These are phyloP conservation scores for Grammothele lineata DNA, from an alignment of 768 basidiomycete genomes.

Conservation along the genomic window DNA sequence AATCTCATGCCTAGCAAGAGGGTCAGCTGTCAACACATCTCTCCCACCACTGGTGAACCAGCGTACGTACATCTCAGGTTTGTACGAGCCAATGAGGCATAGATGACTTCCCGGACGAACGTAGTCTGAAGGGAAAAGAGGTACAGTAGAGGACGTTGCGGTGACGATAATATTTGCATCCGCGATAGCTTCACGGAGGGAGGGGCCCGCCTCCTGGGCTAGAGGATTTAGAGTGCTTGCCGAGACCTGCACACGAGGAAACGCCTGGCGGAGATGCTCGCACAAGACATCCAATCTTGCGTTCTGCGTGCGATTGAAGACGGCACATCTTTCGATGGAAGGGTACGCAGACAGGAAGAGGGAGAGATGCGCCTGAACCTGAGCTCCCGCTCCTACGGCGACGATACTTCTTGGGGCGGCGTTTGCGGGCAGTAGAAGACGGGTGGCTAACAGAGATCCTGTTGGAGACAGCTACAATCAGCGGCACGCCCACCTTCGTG, in stretches of 20 bases:
- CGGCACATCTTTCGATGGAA: slow-evolving; percentile 46
- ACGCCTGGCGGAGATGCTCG: slow-evolving; percentile 22
- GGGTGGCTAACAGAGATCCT: slow-evolving; percentile 70
- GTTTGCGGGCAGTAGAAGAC: slow-evolving; percentile 39
- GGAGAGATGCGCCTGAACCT: slow-evolving; percentile 60
- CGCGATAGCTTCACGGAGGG: slow-evolving; percentile 32
- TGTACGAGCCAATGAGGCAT: slow-evolving; percentile 81
- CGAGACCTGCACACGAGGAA: slow-evolving; percentile 22
- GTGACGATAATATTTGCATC: slow-evolving; percentile 62
- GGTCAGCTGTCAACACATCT: too few species aligned
- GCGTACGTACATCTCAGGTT: slow-evolving; percentile 57
- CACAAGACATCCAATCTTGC: slow-evolving; percentile 41
- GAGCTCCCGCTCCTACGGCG: slow-evolving; percentile 71
- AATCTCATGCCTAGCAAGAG: slow-evolving; percentile 62
- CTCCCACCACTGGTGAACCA: too few species aligned
- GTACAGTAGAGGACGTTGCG: slow-evolving; percentile 65
- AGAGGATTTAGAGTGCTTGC: slow-evolving; percentile 9
- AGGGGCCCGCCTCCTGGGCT: too few species aligned
- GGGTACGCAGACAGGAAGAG: slow-evolving; percentile 57
- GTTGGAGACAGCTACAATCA: neutral
- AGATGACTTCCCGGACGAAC: slow-evolving; percentile 62
- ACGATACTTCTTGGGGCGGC: slow-evolving; percentile 42
- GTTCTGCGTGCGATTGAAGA: slow-evolving; percentile 60
- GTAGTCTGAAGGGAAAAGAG: slow-evolving; percentile 68
- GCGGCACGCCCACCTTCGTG: too few species aligned